These are phyloP conservation scores for Raphanus hybrid DNA, from an alignment of 441 rosid genomes.

Conservation along the genomic window DNA sequence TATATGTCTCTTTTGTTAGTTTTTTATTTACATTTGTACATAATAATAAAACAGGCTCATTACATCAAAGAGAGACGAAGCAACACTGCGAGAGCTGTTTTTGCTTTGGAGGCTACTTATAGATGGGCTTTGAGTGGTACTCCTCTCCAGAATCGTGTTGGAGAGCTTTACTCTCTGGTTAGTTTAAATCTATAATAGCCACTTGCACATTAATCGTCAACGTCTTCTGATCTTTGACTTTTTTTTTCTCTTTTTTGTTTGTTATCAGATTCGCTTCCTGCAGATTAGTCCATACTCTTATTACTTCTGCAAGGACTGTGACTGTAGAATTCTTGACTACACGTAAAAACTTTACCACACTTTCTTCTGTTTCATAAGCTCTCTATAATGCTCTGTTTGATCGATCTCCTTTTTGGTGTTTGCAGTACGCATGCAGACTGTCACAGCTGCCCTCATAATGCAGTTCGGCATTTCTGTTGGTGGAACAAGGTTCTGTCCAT, in stretches of 20 bases:
- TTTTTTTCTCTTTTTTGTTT: conserved; percentile 31
- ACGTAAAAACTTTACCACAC: conserved; percentile 48
- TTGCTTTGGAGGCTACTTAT: conserved; percentile 78
- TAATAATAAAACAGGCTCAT: conserved; percentile 65
- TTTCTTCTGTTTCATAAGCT: conserved; percentile 4
- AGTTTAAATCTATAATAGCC: conserved; percentile 29
- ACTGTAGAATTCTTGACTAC: conserved; percentile 87
- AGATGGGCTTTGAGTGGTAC: conserved; percentile 99
- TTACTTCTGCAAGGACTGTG: conserved; percentile 94
- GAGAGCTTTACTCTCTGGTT: conserved; percentile 96
- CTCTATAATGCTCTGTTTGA: conserved; percentile 6
- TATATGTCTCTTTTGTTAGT: background rate
- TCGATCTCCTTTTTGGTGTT: conserved; percentile 14
- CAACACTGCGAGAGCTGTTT: conserved; percentile 92
- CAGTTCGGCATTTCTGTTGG: conserved; percentile 98
- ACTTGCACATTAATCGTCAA: conserved; percentile 21
- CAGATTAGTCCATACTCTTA: conserved; percentile 88
- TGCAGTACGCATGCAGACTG: conserved; percentile 65
- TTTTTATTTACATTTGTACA: conserved; percentile 7
- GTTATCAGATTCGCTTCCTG: conserved; percentile 82
- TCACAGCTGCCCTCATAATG: conserved; percentile 72
- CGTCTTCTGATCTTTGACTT: conserved; percentile 30
- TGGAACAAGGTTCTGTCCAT: too few relatives aligned
- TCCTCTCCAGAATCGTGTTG: conserved; percentile 98
- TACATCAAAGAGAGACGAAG: conserved; percentile 83